Conservation (phyloP, 805 yeast genomes). For the Kodamaea kakaduensis region DNA sequence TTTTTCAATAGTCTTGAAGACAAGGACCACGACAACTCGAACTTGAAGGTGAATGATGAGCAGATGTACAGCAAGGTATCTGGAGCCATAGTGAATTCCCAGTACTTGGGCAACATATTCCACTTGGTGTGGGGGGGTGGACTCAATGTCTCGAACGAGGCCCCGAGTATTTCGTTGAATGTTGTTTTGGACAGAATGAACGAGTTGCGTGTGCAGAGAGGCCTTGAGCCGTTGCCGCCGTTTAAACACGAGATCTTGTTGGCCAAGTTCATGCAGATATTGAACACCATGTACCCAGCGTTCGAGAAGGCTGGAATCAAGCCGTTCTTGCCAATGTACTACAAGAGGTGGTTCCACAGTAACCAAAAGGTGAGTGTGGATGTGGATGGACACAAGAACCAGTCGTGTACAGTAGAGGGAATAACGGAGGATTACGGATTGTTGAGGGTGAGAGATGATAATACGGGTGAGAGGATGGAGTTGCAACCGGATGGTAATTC, state of each 20-base stretch:
- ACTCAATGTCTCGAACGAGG: conserved; percentile 73
- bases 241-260: conserved; percentile 49
- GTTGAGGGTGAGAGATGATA: conserved; percentile 66
- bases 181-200: conserved; percentile 62
- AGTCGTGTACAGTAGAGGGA: conserved; percentile 63
- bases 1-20: conserved; percentile 32
- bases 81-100: conserved; percentile 82
- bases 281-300: conserved; percentile 56
- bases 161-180: conserved; percentile 90
- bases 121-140: conserved; percentile 83
- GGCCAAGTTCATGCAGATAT: conserved; percentile 64
- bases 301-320: conserved; percentile 64
- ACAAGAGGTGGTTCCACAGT: conserved; percentile 81
- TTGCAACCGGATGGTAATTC: conserved; percentile 97
- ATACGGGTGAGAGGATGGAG: conserved; percentile 49
- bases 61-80: conserved; percentile 72
- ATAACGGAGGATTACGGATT: conserved; percentile 84
- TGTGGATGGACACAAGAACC: conserved; percentile 35
- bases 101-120: conserved; percentile 55
- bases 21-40: conserved; percentile 29
- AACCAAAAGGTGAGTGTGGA: conserved; percentile 63
- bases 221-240: conserved; percentile 43
- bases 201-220: conserved; percentile 39
- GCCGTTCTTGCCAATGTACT: conserved; percentile 67
- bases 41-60: conserved; percentile 48